A percentile compares a stretch with the other conserved stretches of the same genome.
Conservation (phyloP, 768 basidiomycete species). For the Atractiella rhizophila region DNA sequence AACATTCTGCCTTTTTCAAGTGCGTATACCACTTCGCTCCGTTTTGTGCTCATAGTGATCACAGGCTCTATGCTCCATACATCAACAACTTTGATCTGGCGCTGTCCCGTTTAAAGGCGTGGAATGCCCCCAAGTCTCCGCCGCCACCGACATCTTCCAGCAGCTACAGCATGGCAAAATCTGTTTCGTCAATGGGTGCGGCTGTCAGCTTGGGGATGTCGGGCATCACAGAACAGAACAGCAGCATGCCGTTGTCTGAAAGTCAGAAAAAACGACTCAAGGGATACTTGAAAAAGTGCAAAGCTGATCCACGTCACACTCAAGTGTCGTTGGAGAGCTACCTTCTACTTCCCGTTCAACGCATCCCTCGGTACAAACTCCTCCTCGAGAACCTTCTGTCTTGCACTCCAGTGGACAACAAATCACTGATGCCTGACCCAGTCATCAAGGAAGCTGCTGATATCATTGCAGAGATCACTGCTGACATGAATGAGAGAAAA, state of each 20-base stretch:
- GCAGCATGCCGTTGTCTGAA: constrained; percentile 28
- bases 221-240: background rate
- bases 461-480: constrained; percentile 69
- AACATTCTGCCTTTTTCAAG: constrained; percentile 88
- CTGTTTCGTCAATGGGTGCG: constrained; percentile 10
- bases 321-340: constrained; percentile 86
- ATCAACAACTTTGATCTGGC: constrained; percentile 96
- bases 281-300: constrained; percentile 62
- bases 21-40: background rate
- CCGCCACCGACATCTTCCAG: too few relatives aligned
- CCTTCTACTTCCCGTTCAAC: constrained; percentile 75
- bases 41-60: background rate
- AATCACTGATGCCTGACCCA: constrained; percentile 35
- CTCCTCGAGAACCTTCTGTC: constrained; percentile 34
- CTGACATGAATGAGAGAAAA: constrained; percentile 95
- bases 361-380: constrained; percentile 86
- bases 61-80: constrained; percentile 75
- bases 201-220: background rate
- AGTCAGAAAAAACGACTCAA: constrained; percentile 70
- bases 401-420: constrained; percentile 3
- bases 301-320: constrained; percentile 63
- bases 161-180: background rate
- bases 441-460: constrained; percentile 55
- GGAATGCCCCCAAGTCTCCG: too few relatives aligned
- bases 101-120: constrained; percentile 59